phyloP scores from a whole-genome alignment of 257 asterid genomes.

The Paulownia fortunei region DNA sequence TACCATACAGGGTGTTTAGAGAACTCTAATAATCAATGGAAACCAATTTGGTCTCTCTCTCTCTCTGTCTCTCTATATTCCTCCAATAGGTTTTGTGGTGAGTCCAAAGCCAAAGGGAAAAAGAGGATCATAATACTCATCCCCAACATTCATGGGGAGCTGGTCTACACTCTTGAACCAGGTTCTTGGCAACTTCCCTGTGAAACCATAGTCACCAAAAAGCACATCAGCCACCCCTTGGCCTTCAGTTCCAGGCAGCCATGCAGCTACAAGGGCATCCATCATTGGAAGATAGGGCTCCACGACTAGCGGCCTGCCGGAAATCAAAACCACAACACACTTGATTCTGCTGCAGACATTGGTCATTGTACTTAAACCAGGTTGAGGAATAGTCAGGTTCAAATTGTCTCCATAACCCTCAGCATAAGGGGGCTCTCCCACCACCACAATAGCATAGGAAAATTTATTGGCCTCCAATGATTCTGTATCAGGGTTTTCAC shows the following conservation, averaged over 20 bases:
- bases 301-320: slow-evolving; percentile 57
- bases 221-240: slow-evolving; percentile 48
- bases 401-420: slow-evolving; percentile 52
- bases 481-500: slow-evolving; percentile 30
- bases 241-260: slow-evolving; percentile 69
- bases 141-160: slow-evolving; percentile 41
- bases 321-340: slow-evolving; percentile 57
- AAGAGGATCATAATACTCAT: slow-evolving; percentile 44
- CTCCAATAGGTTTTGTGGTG: slow-evolving; percentile 34
- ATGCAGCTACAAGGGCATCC: slow-evolving; percentile 63
- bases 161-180: slow-evolving; percentile 40
- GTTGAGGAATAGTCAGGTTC: slow-evolving; percentile 47
- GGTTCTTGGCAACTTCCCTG: slow-evolving; percentile 35
- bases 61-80: background rate
- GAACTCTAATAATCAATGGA: no score
- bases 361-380: slow-evolving; percentile 39
- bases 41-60: no score
- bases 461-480: slow-evolving; percentile 34
- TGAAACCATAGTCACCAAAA: slow-evolving; percentile 38
- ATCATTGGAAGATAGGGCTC: slow-evolving; percentile 46
- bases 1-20: no score
- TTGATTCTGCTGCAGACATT: slow-evolving; percentile 45
- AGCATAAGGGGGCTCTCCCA: slow-evolving; percentile 62
- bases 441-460: slow-evolving; percentile 54
- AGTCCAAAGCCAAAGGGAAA: slow-evolving; percentile 54